phyloP scores from a whole-genome alignment of 768 basidiomycete genomes.

The Tephrocybe sp. region DNA sequence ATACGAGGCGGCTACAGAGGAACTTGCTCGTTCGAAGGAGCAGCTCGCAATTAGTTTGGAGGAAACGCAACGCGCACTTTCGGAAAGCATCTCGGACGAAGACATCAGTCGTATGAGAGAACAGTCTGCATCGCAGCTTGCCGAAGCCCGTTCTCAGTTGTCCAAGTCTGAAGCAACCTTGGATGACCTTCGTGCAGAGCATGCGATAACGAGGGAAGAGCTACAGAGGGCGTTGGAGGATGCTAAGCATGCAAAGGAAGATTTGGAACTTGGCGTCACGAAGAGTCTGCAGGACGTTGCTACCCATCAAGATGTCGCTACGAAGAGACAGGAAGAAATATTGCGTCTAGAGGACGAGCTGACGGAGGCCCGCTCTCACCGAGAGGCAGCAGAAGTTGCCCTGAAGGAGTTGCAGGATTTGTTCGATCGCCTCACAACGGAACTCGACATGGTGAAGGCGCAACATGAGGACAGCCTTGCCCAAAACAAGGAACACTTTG shows the following conservation, averaged over 20 bases:
- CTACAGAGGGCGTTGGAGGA: constrained; percentile 33
- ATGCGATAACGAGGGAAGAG: constrained; percentile 31
- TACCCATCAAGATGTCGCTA: constrained; percentile 8
- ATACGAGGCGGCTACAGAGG: constrained; percentile 25
- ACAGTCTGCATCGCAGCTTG: constrained; percentile 35
- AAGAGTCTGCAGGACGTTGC: constrained; percentile 11
- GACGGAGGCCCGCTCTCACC: constrained; percentile 6
- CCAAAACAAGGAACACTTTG: constrained; percentile 23
- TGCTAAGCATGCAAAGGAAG: constrained; percentile 26
- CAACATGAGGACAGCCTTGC: constrained; percentile 30
- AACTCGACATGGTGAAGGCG: constrained; percentile 22
- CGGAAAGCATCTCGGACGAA: constrained; percentile 22
- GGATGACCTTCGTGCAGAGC: constrained; percentile 30
- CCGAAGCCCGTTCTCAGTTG: constrained; percentile 34
- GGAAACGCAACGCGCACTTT: constrained; percentile 22
- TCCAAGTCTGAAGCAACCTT: constrained; percentile 31
- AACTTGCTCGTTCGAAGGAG: constrained; percentile 26
- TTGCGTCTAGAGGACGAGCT: constrained; percentile 11
- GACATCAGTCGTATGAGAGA: constrained; percentile 30
- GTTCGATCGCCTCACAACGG: constrained; percentile 13
- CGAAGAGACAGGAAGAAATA: constrained; percentile 9
- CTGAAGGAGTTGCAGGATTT: constrained; percentile 14
- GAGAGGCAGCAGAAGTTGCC: constrained; percentile 13
- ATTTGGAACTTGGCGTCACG: constrained; percentile 24
- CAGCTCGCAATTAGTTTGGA: constrained; percentile 25